Conservation (phyloP, 495 filamentous ascomycete species). For the Chlorociboria aeruginascens region DNA sequence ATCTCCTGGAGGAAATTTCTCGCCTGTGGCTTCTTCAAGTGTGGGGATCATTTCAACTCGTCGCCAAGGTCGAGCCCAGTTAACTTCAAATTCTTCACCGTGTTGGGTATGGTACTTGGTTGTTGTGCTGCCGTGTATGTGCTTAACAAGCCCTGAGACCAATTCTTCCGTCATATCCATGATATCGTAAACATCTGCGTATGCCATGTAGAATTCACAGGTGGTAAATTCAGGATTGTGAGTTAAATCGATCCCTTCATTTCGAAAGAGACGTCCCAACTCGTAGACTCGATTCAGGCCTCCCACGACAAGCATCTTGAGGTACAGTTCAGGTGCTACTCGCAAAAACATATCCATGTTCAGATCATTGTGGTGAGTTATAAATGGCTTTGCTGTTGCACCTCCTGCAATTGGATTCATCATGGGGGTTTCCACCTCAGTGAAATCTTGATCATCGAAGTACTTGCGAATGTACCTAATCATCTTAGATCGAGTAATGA, state of each 20-base stretch:
- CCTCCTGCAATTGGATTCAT: constrained; percentile 94
- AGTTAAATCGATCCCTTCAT: constrained; percentile 90
- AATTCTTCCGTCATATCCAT: constrained; percentile 93
- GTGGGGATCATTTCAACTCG: constrained; percentile 94
- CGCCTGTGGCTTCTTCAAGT: constrained; percentile 76
- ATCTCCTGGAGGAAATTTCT: constrained; percentile 83
- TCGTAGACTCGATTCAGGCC: constrained; percentile 90
- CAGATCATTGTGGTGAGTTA: constrained; percentile 88
- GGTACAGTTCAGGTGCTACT: constrained; percentile 87
- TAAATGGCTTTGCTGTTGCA: constrained; percentile 90
- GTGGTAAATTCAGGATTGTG: constrained; percentile 99
- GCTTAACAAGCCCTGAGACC: constrained; percentile 82
- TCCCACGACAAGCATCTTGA: constrained; percentile 93
- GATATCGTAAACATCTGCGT: constrained; percentile 83
- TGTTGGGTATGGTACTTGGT: constrained; percentile 72
- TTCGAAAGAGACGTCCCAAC: constrained; percentile 82
- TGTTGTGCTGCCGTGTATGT: constrained; percentile 70
- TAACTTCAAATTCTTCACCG: constrained; percentile 77
- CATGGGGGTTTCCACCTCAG: constrained; percentile 96
- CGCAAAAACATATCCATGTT: constrained; percentile 91
- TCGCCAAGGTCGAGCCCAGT: constrained; percentile 94
- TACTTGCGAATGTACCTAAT: constrained; percentile 73
- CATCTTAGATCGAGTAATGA: constrained; percentile 75
- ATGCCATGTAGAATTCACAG: constrained; percentile 94
- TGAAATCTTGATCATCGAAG: constrained; percentile 76